phyloP scores from a whole-genome alignment of 768 basidiomycete genomes.

The Lactarius akahatsu region DNA sequence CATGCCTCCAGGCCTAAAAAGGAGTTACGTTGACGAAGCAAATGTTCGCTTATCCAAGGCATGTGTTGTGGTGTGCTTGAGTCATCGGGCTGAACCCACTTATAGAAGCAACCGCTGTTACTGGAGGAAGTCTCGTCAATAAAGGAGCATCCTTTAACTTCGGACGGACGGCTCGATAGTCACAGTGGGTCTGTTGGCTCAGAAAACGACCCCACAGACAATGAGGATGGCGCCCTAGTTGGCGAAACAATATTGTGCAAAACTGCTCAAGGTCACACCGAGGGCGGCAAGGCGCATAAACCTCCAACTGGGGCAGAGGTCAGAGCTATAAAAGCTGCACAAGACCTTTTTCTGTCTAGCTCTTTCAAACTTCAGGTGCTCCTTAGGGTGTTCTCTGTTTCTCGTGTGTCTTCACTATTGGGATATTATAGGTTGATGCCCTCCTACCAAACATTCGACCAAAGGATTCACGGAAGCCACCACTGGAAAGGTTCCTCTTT shows the following conservation, averaged over 20 bases:
- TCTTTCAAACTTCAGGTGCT: conserved; percentile 83
- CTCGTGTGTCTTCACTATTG: conserved; percentile 23
- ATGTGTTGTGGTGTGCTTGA: not conserved
- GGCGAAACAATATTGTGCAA: not conserved
- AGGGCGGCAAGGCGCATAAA: conserved; percentile 37
- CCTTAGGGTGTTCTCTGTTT: not conserved
- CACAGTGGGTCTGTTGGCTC: not conserved
- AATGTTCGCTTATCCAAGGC: conserved; percentile 7
- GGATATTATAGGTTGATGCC: conserved; percentile 61
- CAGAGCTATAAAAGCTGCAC: conserved; percentile 67
- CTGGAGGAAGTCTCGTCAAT: not conserved
- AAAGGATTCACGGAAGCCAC: conserved; percentile 53
- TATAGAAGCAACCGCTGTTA: conserved; percentile 1
- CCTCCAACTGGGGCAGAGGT: conserved; percentile 73
- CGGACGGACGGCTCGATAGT: not conserved
- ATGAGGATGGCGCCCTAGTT: not conserved
- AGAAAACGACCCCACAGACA: not conserved
- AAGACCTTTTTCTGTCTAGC: conserved; percentile 70
- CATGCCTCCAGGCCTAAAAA: conserved; percentile 19
- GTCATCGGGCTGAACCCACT: not conserved
- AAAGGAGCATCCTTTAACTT: not conserved
- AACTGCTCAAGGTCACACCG: not conserved
- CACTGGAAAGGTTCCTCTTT: conserved; percentile 67
- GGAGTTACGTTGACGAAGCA: not conserved
- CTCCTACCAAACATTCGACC: conserved; percentile 75